These are phyloP conservation scores for Exophiala xenobiotica DNA, from an alignment of 2,329 filamentous ascomycete species.

Conservation along the genomic window DNA sequence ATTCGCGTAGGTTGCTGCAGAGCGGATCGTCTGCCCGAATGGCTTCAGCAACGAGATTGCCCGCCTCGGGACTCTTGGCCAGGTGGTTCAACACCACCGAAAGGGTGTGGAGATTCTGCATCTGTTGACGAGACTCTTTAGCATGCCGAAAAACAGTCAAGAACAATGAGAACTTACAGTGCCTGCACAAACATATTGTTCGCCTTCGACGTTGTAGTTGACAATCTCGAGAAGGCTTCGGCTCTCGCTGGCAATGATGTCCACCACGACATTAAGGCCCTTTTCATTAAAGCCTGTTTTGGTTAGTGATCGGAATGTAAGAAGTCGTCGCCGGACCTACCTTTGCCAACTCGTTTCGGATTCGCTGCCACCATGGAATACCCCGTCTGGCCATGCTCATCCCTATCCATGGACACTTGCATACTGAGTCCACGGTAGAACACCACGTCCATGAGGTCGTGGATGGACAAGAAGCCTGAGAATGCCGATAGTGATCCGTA, in stretches of 20 bases:
- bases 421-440: slow-evolving; percentile 99
- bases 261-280: slow-evolving; percentile 92
- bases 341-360: slow-evolving; percentile 95
- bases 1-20: neutral
- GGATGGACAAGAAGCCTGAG: slow-evolving; percentile 99
- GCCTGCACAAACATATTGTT: slow-evolving; percentile 68
- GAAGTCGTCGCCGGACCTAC: too few relatives aligned
- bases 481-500: slow-evolving; percentile 95
- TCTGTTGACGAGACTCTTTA: neutral
- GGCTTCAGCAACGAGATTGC: neutral
- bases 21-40: neutral
- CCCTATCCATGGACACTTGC: slow-evolving; percentile 98
- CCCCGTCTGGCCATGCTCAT: slow-evolving; percentile 88
- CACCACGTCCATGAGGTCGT: slow-evolving; percentile 94
- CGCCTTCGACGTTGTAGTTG: slow-evolving; percentile 79
- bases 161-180: slow-evolving; percentile 56
- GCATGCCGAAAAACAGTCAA: neutral
- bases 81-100: slow-evolving; percentile 88
- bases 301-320: neutral
- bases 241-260: slow-evolving; percentile 90
- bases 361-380: slow-evolving; percentile 99
- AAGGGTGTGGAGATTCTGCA: slow-evolving; percentile 55
- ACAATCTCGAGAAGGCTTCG: slow-evolving; percentile 97
- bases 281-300: slow-evolving; percentile 80
- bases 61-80: slow-evolving; percentile 79